A percentile compares a stretch with the other conserved stretches of the same genome.
phyloP scores from a whole-genome alignment of 1,284 basidiomycete species.

The Heterobasidion parviporum region DNA sequence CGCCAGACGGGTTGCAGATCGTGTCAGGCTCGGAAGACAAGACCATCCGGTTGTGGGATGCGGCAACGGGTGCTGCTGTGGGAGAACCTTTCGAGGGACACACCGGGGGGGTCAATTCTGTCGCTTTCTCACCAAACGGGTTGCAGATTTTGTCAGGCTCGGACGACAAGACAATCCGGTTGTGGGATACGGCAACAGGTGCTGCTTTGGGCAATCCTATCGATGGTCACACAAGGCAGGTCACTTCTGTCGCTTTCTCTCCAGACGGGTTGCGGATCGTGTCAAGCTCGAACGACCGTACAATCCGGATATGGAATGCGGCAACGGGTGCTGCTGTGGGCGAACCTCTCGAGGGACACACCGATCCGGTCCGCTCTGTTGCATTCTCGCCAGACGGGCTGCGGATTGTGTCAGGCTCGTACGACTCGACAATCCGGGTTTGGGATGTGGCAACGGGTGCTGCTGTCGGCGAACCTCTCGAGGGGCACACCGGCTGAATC shows the following conservation, averaged over 20 bases:
- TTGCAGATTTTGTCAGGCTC: not conserved
- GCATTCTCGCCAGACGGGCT: not conserved
- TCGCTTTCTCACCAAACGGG: not conserved
- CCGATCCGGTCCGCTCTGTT: not conserved
- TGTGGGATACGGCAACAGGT: not conserved
- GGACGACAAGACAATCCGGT: not conserved
- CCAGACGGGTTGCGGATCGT: conserved; percentile 2
- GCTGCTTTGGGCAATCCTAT: not conserved
- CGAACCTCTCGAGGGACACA: not conserved
- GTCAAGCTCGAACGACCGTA: conserved; percentile 3
- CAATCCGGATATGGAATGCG: conserved; percentile 7
- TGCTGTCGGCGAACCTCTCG: no score
- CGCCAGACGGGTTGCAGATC: not conserved
- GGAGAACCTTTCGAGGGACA: not conserved
- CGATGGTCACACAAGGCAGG: not conserved
- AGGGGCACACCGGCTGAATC: no score
- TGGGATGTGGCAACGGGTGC: no score
- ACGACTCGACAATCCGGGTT: no score
- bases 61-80: not conserved
- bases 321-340: not conserved
- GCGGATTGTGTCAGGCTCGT: not conserved
- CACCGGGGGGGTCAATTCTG: not conserved
- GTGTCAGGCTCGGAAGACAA: not conserved
- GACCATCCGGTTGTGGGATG: not conserved
- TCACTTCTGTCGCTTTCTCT: conserved; percentile 5